These are phyloP conservation scores for Kodamaea nitidulidarum DNA, from an alignment of 805 yeast genomes.

Conservation along the genomic window DNA sequence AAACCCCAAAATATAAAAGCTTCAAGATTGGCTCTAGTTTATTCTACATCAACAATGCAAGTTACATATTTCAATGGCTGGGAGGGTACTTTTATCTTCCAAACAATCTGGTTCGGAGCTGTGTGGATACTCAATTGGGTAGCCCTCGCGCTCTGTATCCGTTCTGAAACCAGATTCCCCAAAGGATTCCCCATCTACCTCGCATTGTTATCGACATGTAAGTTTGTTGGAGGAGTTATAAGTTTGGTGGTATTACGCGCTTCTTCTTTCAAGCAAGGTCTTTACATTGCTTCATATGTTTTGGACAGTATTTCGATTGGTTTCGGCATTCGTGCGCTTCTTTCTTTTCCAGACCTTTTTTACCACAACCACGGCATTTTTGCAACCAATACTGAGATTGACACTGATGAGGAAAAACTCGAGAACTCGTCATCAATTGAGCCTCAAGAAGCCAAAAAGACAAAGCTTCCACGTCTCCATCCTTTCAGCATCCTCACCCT, in stretches of 20 bases:
- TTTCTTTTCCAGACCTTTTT: constrained; percentile 5
- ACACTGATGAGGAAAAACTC: neutral
- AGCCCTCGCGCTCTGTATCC: neutral
- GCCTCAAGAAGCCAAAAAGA: neutral
- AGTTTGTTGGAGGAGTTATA: constrained; percentile 6
- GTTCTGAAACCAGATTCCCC: neutral
- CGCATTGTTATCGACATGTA: neutral
- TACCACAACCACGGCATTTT: neutral
- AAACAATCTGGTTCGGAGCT: neutral
- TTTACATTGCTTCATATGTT: constrained; percentile 4
- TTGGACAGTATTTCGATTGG: constrained; percentile 8
- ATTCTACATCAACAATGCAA: neutral
- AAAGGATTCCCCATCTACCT: neutral
- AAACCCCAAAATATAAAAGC: neutral
- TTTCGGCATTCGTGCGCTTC: constrained; percentile 1
- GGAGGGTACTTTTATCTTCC: constrained; percentile 3
- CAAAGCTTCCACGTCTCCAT: constrained; percentile 3
- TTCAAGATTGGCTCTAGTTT: neutral
- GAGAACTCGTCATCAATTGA: neutral
- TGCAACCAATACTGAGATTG: neutral
- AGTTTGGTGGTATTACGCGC: constrained; percentile 2
- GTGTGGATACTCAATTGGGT: neutral
- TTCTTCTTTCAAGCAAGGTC: neutral
- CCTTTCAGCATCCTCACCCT: constrained; percentile 7
- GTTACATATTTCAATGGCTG: neutral